Evolutionary conservation across 108 stramenopile species (phyloP).

Genomic region (Mayamaea pseudoterrestris): DNA sequence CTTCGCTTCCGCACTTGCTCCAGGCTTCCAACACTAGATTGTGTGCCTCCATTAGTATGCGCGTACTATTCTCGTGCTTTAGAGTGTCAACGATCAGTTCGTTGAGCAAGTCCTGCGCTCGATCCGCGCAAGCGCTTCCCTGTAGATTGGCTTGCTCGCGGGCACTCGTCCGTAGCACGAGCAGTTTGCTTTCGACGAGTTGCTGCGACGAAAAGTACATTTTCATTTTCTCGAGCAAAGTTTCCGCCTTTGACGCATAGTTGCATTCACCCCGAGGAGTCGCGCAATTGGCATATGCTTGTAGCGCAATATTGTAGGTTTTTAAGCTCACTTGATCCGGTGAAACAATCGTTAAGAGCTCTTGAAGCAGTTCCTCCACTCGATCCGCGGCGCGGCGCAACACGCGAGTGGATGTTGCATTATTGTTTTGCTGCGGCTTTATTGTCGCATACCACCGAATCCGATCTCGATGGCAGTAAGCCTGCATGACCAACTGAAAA

Average conservation of each 20-base stretch:
- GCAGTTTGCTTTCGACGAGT: conserved; percentile 11
- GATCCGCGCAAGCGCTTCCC: conserved; percentile 17
- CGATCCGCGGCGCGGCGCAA: conserved; percentile 24
- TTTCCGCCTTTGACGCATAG: conserved; percentile 30
- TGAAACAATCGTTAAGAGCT: conserved; percentile 6
- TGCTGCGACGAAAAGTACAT: background rate
- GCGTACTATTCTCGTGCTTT: conserved; percentile 8
- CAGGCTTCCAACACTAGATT: conserved; percentile 32
- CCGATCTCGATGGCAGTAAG: conserved; percentile 20
- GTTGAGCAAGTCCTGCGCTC: conserved; percentile 18
- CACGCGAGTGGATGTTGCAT: no score
- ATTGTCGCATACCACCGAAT: conserved; percentile 23
- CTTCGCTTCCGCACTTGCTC: conserved; percentile 20
- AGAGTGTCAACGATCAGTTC: conserved; percentile 4
- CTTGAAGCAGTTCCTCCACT: conserved; percentile 14
- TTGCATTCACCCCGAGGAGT: conserved; percentile 32
- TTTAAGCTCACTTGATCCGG: conserved; percentile 5
- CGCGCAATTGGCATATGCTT: conserved; percentile 29
- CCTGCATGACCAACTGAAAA: conserved; percentile 28
- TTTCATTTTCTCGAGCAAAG: conserved; percentile 11
- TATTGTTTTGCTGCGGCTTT: background rate
- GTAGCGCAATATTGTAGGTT: conserved; percentile 29
- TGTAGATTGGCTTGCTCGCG: conserved; percentile 33
- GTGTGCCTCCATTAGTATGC: conserved; percentile 10
- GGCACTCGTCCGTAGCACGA: conserved; percentile 28